Percentiles rank a stretch among this genome's conserved stretches.
phyloP scores from a whole-genome alignment of 306 rosid genomes.

The Prosopis cineraria region DNA sequence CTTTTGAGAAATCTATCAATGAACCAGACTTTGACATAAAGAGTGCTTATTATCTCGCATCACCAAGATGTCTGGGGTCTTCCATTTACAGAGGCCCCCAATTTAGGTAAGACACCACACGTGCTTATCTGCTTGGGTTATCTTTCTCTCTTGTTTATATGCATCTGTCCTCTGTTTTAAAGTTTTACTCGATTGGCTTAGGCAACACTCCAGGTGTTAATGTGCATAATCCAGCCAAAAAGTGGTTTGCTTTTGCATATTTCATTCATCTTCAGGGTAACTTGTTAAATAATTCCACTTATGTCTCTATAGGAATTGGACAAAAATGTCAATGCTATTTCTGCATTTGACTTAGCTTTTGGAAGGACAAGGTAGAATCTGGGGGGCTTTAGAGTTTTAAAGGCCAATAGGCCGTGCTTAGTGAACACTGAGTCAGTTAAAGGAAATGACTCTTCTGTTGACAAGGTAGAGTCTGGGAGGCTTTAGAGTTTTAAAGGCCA shows the following conservation, averaged over 20 bases:
- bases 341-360: neutral
- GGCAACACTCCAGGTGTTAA: neutral
- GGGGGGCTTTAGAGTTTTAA: neutral
- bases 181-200: neutral
- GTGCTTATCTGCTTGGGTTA: neutral
- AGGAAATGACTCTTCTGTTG: neutral
- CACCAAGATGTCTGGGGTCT: slow-evolving; percentile 32
- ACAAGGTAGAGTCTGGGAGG: neutral
- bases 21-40: slow-evolving; percentile 46
- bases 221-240: neutral
- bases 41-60: slow-evolving; percentile 52
- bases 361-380: neutral
- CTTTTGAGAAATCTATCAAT: slow-evolving; percentile 34
- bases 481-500: neutral
- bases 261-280: neutral
- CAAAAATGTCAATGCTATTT: neutral
- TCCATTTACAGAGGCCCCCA: slow-evolving; percentile 48
- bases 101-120: slow-evolving; percentile 36
- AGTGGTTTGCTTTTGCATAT: neutral
- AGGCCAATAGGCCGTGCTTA: neutral
- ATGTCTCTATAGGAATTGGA: neutral
- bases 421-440: neutral
- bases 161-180: neutral
- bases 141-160: neutral
- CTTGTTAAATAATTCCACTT: neutral